These are phyloP conservation scores for Cladosporium sp. DNA, from an alignment of 2,329 filamentous ascomycete genomes.

Conservation along the genomic window DNA sequence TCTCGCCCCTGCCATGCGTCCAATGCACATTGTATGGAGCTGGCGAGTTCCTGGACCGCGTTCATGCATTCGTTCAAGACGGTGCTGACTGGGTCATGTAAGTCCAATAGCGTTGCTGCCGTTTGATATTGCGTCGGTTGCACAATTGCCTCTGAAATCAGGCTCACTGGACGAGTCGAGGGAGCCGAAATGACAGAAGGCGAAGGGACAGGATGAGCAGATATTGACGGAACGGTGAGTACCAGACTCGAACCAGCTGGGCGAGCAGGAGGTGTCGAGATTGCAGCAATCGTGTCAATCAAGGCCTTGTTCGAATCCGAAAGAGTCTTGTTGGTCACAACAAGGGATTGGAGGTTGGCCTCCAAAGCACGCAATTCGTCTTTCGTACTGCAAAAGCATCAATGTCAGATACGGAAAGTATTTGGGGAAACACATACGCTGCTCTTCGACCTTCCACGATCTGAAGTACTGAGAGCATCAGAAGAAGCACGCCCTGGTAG, in stretches of 20 bases:
- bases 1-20: neutral
- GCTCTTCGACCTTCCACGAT: slow-evolving; percentile 7
- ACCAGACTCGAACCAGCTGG: neutral
- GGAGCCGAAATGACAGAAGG: neutral
- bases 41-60: slow-evolving; percentile 1
- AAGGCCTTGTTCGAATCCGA: neutral
- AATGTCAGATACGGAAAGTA: neutral
- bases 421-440: neutral
- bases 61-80: neutral
- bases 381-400: neutral
- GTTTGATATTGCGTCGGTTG: neutral
- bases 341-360: neutral
- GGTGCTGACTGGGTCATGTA: neutral
- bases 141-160: too few relatives aligned
- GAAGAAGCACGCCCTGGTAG: slow-evolving; percentile 3
- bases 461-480: slow-evolving; percentile 7
- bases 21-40: neutral
- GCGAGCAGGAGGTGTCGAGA: neutral
- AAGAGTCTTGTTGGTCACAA: neutral
- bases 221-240: neutral
- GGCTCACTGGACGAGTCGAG: too few relatives aligned
- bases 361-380: slow-evolving; percentile 1
- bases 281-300: neutral
- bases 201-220: neutral
- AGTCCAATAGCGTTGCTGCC: neutral